Evolutionary conservation across 1,284 basidiomycete species (phyloP), one percentile per base, ranked within the genome.

Genomic region (Megacollybia platyphylla): DNA sequence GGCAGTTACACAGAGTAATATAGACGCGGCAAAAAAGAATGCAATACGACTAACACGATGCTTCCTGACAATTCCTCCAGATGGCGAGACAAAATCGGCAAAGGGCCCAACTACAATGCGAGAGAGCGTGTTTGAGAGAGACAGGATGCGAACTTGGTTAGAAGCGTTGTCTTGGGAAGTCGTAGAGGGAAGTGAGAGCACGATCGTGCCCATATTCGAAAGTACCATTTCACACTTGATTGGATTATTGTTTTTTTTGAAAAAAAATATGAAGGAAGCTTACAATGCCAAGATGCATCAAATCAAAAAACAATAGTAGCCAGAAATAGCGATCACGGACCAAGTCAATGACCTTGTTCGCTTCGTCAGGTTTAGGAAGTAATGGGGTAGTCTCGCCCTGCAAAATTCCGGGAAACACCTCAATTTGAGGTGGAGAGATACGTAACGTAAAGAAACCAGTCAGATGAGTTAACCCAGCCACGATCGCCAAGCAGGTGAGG

Each of bases 181-280:
- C 36, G 54, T 46, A 17, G 62, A 52, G 15, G 74, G 70, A 34
- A 87, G 65, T 6, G 82, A 76, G 5, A 79, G 58, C n/a, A 79
- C 70, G 41, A 87, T 80, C 2, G 79, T 74, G 24, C 82, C 84
- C 39, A 87, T 76, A 51, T 85, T 87, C 7, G 81, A 76, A 27
- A 87, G 77, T 17, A 87, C 68, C 84, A 86, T 87, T 58, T 87
- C 84, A 39, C 76, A 74, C 85, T 87, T 44, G 8, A 31, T 40
- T 32, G 39, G 11, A 34, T 34, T 3, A 11, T 34, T 6, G 7
- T 1, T 34, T 4, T 34, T 34, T 34, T 15, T 11, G 11, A 34
- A 15, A 11, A 11, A 2, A 34, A 34, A 34, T 11, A 15, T 24
- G 15, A 11, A 44, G 7, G 26, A 9, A 18, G 66, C 80, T 61